These are phyloP conservation scores for Mycena filopes DNA, from an alignment of 768 basidiomycete species.

Conservation along the genomic window DNA sequence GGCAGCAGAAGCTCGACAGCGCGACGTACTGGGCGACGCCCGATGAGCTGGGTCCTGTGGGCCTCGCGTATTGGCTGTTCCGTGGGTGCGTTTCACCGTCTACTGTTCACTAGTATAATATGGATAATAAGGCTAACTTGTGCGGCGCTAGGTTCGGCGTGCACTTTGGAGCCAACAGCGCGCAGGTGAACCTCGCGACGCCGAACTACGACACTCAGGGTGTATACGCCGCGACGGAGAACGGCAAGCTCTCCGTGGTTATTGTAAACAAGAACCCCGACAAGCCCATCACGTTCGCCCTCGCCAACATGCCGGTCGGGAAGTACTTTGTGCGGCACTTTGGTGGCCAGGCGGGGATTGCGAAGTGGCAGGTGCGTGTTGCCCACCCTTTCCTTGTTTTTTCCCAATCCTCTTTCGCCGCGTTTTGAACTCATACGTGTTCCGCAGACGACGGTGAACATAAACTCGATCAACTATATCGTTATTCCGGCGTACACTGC, in stretches of 20 bases:
- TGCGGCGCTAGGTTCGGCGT: slow-evolving; percentile 52
- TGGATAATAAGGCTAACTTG: no score
- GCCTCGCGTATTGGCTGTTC: slow-evolving; percentile 66
- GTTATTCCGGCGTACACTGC: slow-evolving; percentile 51
- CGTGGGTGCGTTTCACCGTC: slow-evolving; percentile 58
- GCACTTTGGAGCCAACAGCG: slow-evolving; percentile 55
- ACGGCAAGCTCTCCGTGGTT: slow-evolving; percentile 54
- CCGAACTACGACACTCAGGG: slow-evolving; percentile 54
- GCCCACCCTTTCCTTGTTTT: no score
- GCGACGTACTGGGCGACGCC: slow-evolving; percentile 66
- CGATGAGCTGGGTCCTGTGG: slow-evolving; percentile 58
- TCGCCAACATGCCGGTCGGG: no score
- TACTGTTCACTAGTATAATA: no score
- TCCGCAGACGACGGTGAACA: slow-evolving; percentile 36
- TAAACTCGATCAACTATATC: slow-evolving; percentile 39
- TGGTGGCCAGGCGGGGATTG: slow-evolving; percentile 61
- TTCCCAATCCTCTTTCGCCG: no score
- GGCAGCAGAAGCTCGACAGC: slow-evolving; percentile 57
- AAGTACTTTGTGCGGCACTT: slow-evolving; percentile 66
- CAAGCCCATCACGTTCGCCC: no score
- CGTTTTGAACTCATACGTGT: no score
- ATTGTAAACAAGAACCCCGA: slow-evolving; percentile 67
- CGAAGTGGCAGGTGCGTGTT: slow-evolving; percentile 64
- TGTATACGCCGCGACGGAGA: slow-evolving; percentile 58
- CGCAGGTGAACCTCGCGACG: slow-evolving; percentile 55